A percentile compares a stretch with the other conserved stretches of the same genome.
Conservation (phyloP, 2,329 filamentous ascomycete species). For the Ciborinia camelliae region DNA sequence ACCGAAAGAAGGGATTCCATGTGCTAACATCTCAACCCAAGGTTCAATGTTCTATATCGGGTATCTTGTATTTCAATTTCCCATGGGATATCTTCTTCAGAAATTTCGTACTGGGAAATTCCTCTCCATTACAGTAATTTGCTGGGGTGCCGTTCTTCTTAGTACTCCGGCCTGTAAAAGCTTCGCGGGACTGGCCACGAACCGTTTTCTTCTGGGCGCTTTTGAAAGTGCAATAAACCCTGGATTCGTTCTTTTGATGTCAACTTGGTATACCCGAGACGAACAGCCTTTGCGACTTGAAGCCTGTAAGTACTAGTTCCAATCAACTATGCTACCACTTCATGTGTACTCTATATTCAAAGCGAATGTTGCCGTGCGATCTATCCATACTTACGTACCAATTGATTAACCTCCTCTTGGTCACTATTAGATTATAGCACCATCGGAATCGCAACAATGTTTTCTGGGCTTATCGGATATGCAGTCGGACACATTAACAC, state of each 20-base stretch:
- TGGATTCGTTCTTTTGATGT: slow-evolving; percentile 37
- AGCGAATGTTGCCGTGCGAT: slow-evolving; percentile 30
- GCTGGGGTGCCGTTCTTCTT: slow-evolving; percentile 38
- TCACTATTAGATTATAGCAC: slow-evolving; percentile 37
- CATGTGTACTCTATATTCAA: slow-evolving; percentile 37
- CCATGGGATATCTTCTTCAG: slow-evolving; percentile 27
- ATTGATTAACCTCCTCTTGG: not conserved
- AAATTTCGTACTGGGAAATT: slow-evolving; percentile 30
- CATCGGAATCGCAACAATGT: slow-evolving; percentile 38
- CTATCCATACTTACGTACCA: not conserved
- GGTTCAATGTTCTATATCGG: slow-evolving; percentile 38
- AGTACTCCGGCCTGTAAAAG: slow-evolving; percentile 36
- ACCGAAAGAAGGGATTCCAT: not conserved
- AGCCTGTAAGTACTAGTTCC: slow-evolving; percentile 12
- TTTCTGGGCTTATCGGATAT: slow-evolving; percentile 38
- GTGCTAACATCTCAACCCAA: slow-evolving; percentile 37
- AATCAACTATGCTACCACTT: slow-evolving; percentile 34
- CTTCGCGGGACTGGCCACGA: slow-evolving; percentile 25
- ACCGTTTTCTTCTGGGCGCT: slow-evolving; percentile 33
- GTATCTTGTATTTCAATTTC: slow-evolving; percentile 31
- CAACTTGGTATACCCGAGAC: slow-evolving; percentile 33
- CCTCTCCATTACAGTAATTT: slow-evolving; percentile 24
- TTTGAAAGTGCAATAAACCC: slow-evolving; percentile 34
- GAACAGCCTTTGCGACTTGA: slow-evolving; percentile 18
- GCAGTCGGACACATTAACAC: not conserved